Evolutionary conservation across 2,329 filamentous ascomycete genomes (phyloP), one percentile per base, ranked within the genome.

Genomic region (Xylariaceae sp.): DNA sequence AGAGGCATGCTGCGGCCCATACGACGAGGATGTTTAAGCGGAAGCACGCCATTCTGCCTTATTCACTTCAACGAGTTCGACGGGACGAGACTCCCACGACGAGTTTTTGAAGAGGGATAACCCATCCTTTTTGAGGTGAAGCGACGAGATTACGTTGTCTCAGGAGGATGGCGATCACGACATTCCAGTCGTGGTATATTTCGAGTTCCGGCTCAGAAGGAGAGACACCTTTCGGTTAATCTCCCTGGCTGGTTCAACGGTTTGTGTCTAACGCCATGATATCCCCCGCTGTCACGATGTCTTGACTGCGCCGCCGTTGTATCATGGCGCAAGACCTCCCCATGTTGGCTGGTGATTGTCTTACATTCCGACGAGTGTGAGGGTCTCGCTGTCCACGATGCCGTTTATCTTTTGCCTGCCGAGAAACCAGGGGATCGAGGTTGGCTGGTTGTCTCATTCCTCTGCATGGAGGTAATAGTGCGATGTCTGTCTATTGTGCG

Each of bases 41-140:
- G 37, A 57, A 56, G 39, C 62, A 60, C 51, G 51, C 57, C 66
- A 66, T 66, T 15, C 47, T 35, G 17, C 23, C 10, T 51, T 45
- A 13, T 15, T 45, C 2, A 45, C 13, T 13, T 42, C 37, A 9
- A 3, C 11, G 37, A n/a, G 13, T n/a, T 45, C 11, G 23, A 10
- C 15, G 18, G 6, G 34, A 10, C 39, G 8, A 39, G 39, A 18
- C 1, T 17, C 11, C 13, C n/a, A n/a, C 23, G 4, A 15, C 35
- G 34, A 39, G 3, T 18, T 2, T 15, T 9, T 17, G 9, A 35
- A 30, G 15, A 49, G 15, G 18, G 35, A 11, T 11, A 18, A 2
- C 3, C 23, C 49, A 8, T 34, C 49, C 23, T 51, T 51, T 51
- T 51, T 9, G 30, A 51, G 17, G 49, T 34, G 49, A 51, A 10